phyloP scores from a whole-genome alignment of 208 protist species.

The Trypanosoma grayi region DNA sequence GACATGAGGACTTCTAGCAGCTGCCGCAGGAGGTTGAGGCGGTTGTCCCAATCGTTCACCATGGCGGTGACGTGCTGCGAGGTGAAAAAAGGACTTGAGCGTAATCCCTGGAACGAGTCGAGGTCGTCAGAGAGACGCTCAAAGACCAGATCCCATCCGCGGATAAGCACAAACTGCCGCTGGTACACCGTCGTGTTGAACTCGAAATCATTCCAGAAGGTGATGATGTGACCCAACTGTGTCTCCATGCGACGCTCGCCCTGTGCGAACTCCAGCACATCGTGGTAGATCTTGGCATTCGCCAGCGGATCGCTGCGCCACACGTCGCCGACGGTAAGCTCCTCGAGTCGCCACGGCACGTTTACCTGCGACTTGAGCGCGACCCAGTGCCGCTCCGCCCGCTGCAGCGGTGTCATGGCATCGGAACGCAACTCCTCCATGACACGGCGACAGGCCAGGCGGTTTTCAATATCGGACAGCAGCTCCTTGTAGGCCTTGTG shows the following conservation, averaged over 20 bases:
- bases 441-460: conserved; percentile 61
- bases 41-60: conserved; percentile 90
- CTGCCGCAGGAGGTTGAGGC: conserved; percentile 89
- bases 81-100: conserved; percentile 95
- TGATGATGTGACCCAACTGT: conserved; percentile 81
- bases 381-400: conserved; percentile 71
- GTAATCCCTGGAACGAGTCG: conserved; percentile 92
- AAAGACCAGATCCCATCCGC: conserved; percentile 97
- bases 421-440: conserved; percentile 94
- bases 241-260: conserved; percentile 84
- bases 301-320: conserved; percentile 90
- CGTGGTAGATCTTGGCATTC: conserved; percentile 93
- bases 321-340: conserved; percentile 83
- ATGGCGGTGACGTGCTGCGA: conserved; percentile 62
- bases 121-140: conserved; percentile 94
- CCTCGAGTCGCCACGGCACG: conserved; percentile 84
- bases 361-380: conserved; percentile 87
- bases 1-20: conserved; percentile 94
- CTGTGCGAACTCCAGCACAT: conserved; percentile 88
- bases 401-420: conserved; percentile 87
- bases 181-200: conserved; percentile 96
- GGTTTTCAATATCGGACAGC: conserved; percentile 31
- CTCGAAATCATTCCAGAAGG: conserved; percentile 92
- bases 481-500: conserved; percentile 54
- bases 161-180: conserved; percentile 93